Conservation (phyloP, 768 basidiomycete genomes). For the Asterophora parasitica region DNA sequence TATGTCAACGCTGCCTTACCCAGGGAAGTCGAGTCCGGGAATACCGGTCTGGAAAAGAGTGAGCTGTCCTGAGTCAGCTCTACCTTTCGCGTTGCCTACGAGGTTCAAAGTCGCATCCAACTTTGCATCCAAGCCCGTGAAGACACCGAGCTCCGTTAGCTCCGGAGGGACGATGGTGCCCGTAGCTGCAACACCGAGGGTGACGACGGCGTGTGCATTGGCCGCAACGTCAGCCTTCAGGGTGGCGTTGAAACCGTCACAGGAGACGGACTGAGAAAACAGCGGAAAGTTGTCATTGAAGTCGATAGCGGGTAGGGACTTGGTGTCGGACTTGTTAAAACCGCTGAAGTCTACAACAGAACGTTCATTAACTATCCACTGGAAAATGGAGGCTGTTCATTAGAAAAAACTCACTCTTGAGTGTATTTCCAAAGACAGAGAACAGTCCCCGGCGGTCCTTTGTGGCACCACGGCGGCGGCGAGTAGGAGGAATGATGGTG, state of each 20-base stretch:
- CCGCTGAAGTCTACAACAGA: slow-evolving; percentile 19
- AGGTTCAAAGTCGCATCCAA: slow-evolving; percentile 34
- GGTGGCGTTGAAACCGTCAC: slow-evolving; percentile 12
- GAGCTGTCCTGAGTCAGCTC: slow-evolving; percentile 37
- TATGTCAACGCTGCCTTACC: slow-evolving; percentile 22
- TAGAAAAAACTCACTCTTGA: slow-evolving; percentile 16
- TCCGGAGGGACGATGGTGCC: slow-evolving; percentile 20
- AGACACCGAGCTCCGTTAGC: slow-evolving; percentile 29
- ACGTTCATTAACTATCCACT: background rate
- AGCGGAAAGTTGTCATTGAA: slow-evolving; percentile 26
- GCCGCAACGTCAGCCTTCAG: slow-evolving; percentile 14
- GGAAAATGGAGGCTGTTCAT: background rate
- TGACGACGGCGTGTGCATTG: slow-evolving; percentile 22
- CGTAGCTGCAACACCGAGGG: slow-evolving; percentile 21
- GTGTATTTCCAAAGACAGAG: slow-evolving; percentile 22
- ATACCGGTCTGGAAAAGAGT: slow-evolving; percentile 36
- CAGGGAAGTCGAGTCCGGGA: slow-evolving; percentile 48
- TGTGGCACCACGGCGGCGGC: slow-evolving; percentile 26
- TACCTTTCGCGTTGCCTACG: slow-evolving; percentile 26
- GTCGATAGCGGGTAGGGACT: slow-evolving; percentile 26
- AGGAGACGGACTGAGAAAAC: slow-evolving; percentile 20
- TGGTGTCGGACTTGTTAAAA: slow-evolving; percentile 27
- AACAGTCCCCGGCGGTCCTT: slow-evolving; percentile 19
- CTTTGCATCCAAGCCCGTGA: slow-evolving; percentile 30
- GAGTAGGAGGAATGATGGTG: slow-evolving; percentile 21